Conservation (phyloP, 768 basidiomycete species). For the Cystofilobasidium capitatum region DNA sequence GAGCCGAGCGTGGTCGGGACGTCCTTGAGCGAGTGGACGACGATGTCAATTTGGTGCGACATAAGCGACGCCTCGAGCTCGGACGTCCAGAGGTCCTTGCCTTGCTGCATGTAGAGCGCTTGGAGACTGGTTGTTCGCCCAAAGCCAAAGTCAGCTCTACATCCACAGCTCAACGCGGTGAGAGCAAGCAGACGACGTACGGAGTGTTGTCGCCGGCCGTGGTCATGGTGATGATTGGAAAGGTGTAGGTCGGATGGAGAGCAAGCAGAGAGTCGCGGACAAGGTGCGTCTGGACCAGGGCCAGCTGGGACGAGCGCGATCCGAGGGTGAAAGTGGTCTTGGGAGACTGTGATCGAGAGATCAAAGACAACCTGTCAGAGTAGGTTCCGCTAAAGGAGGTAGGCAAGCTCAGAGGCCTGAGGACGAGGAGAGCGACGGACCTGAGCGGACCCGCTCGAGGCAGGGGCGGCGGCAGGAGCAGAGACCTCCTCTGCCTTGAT, state of each 20-base stretch:
- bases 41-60: slow-evolving; percentile 67
- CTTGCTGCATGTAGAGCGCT: slow-evolving; percentile 24
- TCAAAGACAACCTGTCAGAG: background rate
- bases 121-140: background rate
- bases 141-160: background rate
- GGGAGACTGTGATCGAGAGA: background rate
- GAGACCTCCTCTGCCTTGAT: background rate
- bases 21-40: slow-evolving; percentile 88
- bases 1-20: slow-evolving; percentile 77
- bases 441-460: background rate
- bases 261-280: slow-evolving; percentile 57
- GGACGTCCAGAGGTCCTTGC: slow-evolving; percentile 75
- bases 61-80: slow-evolving; percentile 81
- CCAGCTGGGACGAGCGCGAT: slow-evolving; percentile 77
- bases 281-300: slow-evolving; percentile 77
- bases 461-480: background rate
- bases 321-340: slow-evolving; percentile 52
- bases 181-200: slow-evolving; percentile 21
- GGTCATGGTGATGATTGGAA: slow-evolving; percentile 55
- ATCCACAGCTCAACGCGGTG: background rate
- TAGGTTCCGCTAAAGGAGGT: background rate
- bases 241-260: slow-evolving; percentile 48
- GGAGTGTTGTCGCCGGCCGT: slow-evolving; percentile 83
- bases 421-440: background rate
- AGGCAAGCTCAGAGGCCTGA: background rate